These are phyloP conservation scores for Odontarrhena argentea DNA, from an alignment of 345 rosid species.

Conservation along the genomic window DNA sequence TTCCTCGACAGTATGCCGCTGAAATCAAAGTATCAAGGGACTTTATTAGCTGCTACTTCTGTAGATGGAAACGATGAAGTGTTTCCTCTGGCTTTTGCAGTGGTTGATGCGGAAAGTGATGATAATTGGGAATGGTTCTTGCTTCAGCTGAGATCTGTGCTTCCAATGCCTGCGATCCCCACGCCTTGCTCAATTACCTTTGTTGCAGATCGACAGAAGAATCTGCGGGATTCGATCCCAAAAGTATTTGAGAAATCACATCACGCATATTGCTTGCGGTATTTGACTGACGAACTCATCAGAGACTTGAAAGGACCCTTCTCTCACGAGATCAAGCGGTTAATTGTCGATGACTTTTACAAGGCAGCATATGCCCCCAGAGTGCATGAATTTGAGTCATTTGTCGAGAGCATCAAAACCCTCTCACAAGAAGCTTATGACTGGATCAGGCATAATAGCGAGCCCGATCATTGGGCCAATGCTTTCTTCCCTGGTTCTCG, in stretches of 20 bases:
- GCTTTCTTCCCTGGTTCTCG: constrained; percentile 81
- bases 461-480: constrained; percentile 90
- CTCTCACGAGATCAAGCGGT: constrained; percentile 84
- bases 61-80: constrained; percentile 81
- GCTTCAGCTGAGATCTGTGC: constrained; percentile 66
- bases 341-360: constrained; percentile 77
- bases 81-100: constrained; percentile 85
- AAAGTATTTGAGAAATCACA: constrained; percentile 63
- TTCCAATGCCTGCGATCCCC: constrained; percentile 38
- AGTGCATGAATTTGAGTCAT: constrained; percentile 63
- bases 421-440: constrained; percentile 79
- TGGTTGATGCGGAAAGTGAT: constrained; percentile 75
- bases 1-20: constrained; percentile 80
- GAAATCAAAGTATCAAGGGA: constrained; percentile 93
- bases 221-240: constrained; percentile 66
- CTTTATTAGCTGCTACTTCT: constrained; percentile 79
- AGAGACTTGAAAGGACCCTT: constrained; percentile 83
- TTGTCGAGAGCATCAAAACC: constrained; percentile 69
- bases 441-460: constrained; percentile 76
- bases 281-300: constrained; percentile 71
- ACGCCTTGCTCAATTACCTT: constrained; percentile 65
- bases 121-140: constrained; percentile 97
- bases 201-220: constrained; percentile 80
- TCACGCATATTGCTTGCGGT: constrained; percentile 75
- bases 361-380: constrained; percentile 70